Conservation (phyloP, 108 stramenopile genomes). For the Poteriospumella lacustris region DNA sequence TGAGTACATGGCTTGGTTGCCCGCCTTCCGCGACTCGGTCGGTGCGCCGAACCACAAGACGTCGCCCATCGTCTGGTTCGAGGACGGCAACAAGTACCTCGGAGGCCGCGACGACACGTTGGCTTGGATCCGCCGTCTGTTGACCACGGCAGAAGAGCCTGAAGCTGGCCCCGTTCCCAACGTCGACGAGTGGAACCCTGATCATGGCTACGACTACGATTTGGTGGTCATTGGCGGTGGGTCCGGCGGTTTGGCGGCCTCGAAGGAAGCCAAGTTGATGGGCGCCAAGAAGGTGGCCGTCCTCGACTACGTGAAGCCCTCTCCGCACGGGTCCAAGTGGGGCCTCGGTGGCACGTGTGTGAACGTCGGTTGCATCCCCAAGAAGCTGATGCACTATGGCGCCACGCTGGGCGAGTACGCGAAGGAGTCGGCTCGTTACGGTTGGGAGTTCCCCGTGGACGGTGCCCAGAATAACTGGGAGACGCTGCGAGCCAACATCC, state of each 20-base stretch:
- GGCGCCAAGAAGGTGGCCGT: conserved; percentile 86
- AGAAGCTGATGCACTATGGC: conserved; percentile 92
- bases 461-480: conserved; percentile 60
- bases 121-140: conserved; percentile 25
- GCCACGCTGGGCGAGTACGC: conserved; percentile 61
- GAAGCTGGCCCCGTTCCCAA: background rate
- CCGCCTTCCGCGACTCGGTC: background rate
- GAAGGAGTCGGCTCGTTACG: conserved; percentile 64
- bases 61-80: conserved; percentile 30
- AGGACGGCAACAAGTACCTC: conserved; percentile 23
- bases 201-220: conserved; percentile 85
- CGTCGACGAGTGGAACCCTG: conserved; percentile 60
- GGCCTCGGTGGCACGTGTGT: conserved; percentile 98
- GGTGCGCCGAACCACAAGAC: conserved; percentile 30
- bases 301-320: conserved; percentile 92
- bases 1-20: conserved; percentile 33
- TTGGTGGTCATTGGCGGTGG: conserved; percentile 94
- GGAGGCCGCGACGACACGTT: conserved; percentile 43
- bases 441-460: conserved; percentile 50
- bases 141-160: background rate
- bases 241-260: conserved; percentile 76
- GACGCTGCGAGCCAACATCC: conserved; percentile 66
- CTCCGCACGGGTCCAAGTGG: conserved; percentile 75
- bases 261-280: conserved; percentile 82
- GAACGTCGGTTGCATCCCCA: conserved; percentile 93